Evolutionary conservation across 371 early-diverging fungal species (phyloP).

Genomic region (Conidiobolus incongruus): DNA sequence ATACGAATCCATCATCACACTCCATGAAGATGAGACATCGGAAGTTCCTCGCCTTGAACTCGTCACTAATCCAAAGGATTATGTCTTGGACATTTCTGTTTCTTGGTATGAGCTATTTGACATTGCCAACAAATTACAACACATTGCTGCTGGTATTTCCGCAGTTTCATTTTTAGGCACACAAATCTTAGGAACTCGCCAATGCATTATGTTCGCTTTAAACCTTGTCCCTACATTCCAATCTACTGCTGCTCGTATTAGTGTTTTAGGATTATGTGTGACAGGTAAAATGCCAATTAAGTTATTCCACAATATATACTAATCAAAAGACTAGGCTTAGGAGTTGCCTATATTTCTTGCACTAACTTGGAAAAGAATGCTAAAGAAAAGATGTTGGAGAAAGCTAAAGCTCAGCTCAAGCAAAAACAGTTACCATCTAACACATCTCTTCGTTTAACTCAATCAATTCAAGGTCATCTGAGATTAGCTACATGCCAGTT

Average conservation of each 20-base stretch:
- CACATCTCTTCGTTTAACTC: background rate
- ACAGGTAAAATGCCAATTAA: background rate
- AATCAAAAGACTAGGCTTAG: background rate
- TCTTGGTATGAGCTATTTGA: conserved; percentile 1
- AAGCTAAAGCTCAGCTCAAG: background rate
- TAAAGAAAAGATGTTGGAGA: background rate
- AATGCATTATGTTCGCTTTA: background rate
- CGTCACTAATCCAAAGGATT: background rate
- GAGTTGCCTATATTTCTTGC: background rate
- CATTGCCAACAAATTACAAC: background rate
- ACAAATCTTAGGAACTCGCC: background rate
- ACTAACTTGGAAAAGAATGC: background rate
- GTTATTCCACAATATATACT: background rate
- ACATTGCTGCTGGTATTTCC: background rate
- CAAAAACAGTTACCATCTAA: background rate
- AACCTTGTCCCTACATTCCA: background rate
- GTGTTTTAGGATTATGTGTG: background rate
- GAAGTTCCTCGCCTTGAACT: background rate
- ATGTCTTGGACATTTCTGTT: background rate
- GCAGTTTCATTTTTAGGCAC: background rate
- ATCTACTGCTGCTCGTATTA: background rate
- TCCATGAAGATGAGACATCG: background rate
- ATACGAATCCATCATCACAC: background rate
- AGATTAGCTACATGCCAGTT: background rate
- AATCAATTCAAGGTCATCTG: background rate